Conservation (phyloP, 495 filamentous ascomycete genomes). For the Chaetomium fimeti region DNA sequence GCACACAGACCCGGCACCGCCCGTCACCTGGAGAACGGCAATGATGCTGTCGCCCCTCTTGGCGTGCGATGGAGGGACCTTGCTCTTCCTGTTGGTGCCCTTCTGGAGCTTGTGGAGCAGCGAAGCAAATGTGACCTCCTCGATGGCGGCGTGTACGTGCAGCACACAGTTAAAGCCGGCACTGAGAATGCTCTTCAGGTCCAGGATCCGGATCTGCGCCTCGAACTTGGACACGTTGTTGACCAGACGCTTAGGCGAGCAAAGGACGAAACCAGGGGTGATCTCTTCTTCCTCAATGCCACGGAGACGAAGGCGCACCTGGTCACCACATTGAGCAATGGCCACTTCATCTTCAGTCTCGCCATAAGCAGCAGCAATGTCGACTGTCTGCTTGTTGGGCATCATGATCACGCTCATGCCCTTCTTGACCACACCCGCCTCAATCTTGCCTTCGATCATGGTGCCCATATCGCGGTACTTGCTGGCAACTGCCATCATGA, state of each 20-base stretch:
- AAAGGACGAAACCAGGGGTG: constrained; percentile 90
- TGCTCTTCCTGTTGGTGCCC: constrained; percentile 91
- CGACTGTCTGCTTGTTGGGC: constrained; percentile 81
- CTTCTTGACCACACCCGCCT: constrained; percentile 87
- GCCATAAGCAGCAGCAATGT: constrained; percentile 82
- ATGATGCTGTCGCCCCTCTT: constrained; percentile 92
- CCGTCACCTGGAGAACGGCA: constrained; percentile 81
- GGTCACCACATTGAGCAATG: constrained; percentile 83
- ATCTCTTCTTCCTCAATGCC: constrained; percentile 98
- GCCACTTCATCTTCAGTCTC: constrained; percentile 92
- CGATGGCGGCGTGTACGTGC: constrained; percentile 86
- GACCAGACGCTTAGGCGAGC: constrained; percentile 85
- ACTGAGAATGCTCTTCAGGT: constrained; percentile 87
- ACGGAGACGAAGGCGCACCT: constrained; percentile 86
- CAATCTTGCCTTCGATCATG: constrained; percentile 95
- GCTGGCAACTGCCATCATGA: constrained; percentile 97
- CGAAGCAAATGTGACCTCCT: constrained; percentile 85
- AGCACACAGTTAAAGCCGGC: constrained; percentile 83
- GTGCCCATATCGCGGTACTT: constrained; percentile 99
- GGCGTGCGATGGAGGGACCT: constrained; percentile 86
- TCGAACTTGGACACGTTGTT: constrained; percentile 89
- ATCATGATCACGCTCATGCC: constrained; percentile 81
- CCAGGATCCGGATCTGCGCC: constrained; percentile 93
- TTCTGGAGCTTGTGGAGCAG: constrained; percentile 95
- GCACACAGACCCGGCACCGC: constrained; percentile 81